Percentiles rank a stretch among this genome's conserved stretches.
phyloP scores from a whole-genome alignment of 176 grass and related monocot species.

The Rhynchospora tenuis region DNA sequence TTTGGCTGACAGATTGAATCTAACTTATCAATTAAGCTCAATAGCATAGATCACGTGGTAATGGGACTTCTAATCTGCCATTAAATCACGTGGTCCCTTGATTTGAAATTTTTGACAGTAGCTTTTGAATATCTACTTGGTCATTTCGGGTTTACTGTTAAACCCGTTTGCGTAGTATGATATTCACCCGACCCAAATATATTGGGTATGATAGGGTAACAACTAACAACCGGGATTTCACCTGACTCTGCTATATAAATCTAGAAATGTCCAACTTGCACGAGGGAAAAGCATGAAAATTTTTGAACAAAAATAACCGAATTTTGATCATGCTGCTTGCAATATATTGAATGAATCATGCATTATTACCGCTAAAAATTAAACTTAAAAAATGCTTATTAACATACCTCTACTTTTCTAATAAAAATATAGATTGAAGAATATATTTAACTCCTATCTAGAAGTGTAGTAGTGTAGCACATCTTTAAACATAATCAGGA shows the following conservation, averaged over 20 bases:
- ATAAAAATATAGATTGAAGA: too few species aligned
- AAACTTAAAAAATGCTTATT: too few species aligned
- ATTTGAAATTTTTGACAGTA: background rate
- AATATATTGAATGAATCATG: too few species aligned
- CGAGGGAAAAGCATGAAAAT: too few species aligned
- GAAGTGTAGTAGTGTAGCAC: too few species aligned
- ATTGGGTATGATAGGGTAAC: background rate
- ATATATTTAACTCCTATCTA: too few species aligned
- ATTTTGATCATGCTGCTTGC: too few species aligned
- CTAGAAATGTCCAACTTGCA: too few species aligned
- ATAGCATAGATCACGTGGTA: background rate
- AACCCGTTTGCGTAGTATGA: background rate
- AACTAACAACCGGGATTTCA: background rate
- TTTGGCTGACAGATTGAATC: background rate
- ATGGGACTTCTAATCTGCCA: background rate
- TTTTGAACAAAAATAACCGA: too few species aligned
- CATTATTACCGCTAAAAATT: too few species aligned
- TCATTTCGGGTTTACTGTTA: background rate
- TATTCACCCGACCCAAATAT: background rate
- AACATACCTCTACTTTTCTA: too few species aligned
- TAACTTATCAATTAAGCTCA: background rate
- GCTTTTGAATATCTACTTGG: background rate
- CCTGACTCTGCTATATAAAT: background rate
- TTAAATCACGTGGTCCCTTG: background rate
- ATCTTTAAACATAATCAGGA: too few species aligned